Base-by-base conservation (phyloP, 192 early-diverging fungal species). In the Dimargaris cristalligena region DNA sequence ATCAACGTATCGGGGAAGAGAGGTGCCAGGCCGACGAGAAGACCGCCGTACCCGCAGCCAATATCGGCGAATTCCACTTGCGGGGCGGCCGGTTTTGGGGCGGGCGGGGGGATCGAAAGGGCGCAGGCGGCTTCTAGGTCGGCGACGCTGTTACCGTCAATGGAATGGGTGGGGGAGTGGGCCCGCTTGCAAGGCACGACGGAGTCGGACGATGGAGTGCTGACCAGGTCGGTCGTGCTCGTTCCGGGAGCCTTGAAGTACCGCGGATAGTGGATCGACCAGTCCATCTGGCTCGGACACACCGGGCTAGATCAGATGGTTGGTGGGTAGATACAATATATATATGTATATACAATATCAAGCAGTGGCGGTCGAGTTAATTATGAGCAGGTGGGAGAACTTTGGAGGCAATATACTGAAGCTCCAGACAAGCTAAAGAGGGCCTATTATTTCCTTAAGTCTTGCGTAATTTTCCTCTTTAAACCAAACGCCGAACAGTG, bases 41-140 rank as follows among this genome's bases (percentile, higher is more conserved):
- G 77, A 3, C 95, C 95, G 48, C 95, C 95, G 69, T 94, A 99
- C 54, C 95, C 95, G 70, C 95, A 99, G 20, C 94, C 94, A 73
- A 99, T 86, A 64, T 99, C 97, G 16, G 91, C 93, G 76, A 97
- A 93, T 65, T 95, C 94, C 14, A 99, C 87, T 47, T 65, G 38
- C 25, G 71, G 61, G 52, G 46, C 35, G 44, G 16, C 41, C 49
- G 49, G 22, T 2, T 50, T n/a, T 3, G 25, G 3, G 2, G 23
- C 26, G 49, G 49, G 10, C 11, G 49, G 13, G 49, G n/a, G 11
- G 6, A 52, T 26, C 28, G 55, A n/a, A 25, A 32, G 34, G 10
- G 33, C 38, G 20, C 55, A 57, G 10, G 18, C n/a, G 3, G 55
- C 55, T 14, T 34, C 33, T 14, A 57, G 35, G 34, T n/a, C 55